Evolutionary conservation across 2,329 filamentous ascomycete genomes (phyloP), one percentile per base, ranked within the genome.

Genomic region (Dactylellina drechsleri): DNA sequence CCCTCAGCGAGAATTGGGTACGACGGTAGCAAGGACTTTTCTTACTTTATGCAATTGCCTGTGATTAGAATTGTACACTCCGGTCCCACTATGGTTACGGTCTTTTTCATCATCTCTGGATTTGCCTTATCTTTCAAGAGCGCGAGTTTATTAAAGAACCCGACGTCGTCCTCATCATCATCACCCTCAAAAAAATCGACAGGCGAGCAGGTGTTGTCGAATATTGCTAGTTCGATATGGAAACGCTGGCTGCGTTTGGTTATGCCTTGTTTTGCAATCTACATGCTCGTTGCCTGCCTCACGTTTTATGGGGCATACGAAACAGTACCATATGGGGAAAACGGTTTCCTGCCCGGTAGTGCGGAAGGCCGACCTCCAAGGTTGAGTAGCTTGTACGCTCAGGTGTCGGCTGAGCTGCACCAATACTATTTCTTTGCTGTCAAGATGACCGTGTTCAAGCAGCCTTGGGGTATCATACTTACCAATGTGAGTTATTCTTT

Each of bases 91-190:
- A 73, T 73, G 68, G 68, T 73, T 6, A 45, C 36, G 4, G 28
- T 73, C 0, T 73, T 73, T 50, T 73, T 66, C 31, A 56, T 73
- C 23, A 73, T 73, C 18, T 73, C 68, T 7, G 68, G 68, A 10
- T 73, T 73, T 23, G 68, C 50, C 10, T 20, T 73, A 49, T 73
- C 68, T 7, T 41, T 61, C 16, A 73, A 66, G 18, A 56, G 54
- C n/a, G 61, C 61, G 8, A 54, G 7, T 28, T 16, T 59, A 1
- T 43, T 66, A 49, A 52, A 36, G 18, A 54, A 53, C 3, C 47
- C 36, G 6, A 26, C 40, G 7, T 66, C 61, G 15, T 28, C 18
- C 7, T 36, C 31, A 10, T 2, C 6, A 36, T 36, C 31, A 10
- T 36, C 10, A 36, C 31, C 31, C 10, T 36, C 31, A 7, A 36